These are phyloP conservation scores for Termitomyces sp. DNA, from an alignment of 768 basidiomycete genomes.

Conservation along the genomic window DNA sequence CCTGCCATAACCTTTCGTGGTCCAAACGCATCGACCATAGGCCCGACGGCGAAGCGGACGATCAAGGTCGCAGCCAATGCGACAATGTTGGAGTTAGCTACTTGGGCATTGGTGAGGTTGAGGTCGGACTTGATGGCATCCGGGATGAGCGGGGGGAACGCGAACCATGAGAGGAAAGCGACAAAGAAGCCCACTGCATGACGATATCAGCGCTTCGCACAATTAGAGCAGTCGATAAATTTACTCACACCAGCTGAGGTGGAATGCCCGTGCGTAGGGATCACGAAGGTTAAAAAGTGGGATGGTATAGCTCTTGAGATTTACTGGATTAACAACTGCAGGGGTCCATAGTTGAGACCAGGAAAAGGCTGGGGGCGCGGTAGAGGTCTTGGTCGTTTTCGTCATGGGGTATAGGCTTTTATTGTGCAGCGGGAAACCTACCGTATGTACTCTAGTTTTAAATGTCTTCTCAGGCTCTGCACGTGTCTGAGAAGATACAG, in stretches of 20 bases:
- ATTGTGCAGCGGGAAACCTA: neutral
- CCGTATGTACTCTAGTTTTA: neutral
- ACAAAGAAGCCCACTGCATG: conserved; percentile 39
- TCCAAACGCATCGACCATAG: conserved; percentile 45
- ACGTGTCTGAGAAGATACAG: neutral
- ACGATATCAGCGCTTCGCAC: neutral
- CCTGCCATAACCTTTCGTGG: conserved; percentile 51
- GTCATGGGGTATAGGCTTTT: neutral
- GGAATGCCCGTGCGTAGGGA: conserved; percentile 45
- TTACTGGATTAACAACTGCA: conserved; percentile 41
- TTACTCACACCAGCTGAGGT: conserved; percentile 30
- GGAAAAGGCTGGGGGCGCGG: conserved; percentile 20
- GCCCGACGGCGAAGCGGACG: conserved; percentile 43
- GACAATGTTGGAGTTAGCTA: conserved; percentile 47
- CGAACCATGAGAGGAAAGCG: conserved; percentile 51
- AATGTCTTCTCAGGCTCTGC: neutral
- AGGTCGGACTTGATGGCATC: conserved; percentile 50
- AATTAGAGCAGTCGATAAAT: neutral
- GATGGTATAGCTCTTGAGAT: conserved; percentile 45
- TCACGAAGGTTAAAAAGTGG: conserved; percentile 44
- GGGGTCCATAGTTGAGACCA: conserved; percentile 28
- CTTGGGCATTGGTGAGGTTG: conserved; percentile 37
- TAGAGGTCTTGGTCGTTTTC: neutral
- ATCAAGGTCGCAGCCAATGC: conserved; percentile 43
- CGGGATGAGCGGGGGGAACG: conserved; percentile 56